Conservation (phyloP, 768 basidiomycete genomes). For the Postia placenta region DNA sequence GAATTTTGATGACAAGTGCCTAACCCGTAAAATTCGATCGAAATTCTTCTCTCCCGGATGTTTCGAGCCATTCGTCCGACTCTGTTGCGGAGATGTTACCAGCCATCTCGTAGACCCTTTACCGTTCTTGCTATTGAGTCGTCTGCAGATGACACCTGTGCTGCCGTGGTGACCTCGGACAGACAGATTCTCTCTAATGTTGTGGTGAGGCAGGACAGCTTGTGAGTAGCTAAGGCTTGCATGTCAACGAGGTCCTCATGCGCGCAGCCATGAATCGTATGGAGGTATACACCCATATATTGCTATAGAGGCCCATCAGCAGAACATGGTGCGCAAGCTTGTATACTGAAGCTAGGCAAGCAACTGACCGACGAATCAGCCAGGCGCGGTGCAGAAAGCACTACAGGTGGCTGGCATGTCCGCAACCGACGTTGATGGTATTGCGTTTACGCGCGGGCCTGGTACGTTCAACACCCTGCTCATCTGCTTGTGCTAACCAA, state of each 20-base stretch:
- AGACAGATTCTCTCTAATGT: constrained; percentile 76
- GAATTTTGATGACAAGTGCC: neutral
- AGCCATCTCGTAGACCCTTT: constrained; percentile 26
- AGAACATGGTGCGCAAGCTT: constrained; percentile 55
- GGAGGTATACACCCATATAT: constrained; percentile 77
- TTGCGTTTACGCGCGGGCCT: constrained; percentile 89
- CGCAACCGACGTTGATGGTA: constrained; percentile 66
- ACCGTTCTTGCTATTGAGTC: constrained; percentile 77
- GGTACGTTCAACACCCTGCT: constrained; percentile 33
- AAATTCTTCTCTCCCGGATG: neutral
- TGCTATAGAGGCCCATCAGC: constrained; percentile 75
- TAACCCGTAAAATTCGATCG: neutral
- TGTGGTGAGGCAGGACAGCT: constrained; percentile 72
- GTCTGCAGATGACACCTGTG: constrained; percentile 93
- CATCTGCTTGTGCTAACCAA: neutral
- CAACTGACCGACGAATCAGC: no score
- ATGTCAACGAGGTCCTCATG: no score
- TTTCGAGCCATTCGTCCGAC: neutral
- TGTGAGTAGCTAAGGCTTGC: constrained; percentile 38
- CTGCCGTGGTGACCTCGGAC: constrained; percentile 72
- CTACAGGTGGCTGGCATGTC: constrained; percentile 57
- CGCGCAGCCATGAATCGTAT: constrained; percentile 46
- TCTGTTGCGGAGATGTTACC: neutral
- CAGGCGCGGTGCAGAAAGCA: constrained; percentile 62
- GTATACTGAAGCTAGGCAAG: no score